A percentile compares a stretch with the other conserved stretches of the same genome.
These are phyloP conservation scores for Fusarium goolgardi DNA, from an alignment of 2,329 filamentous ascomycete genomes.

Conservation along the genomic window DNA sequence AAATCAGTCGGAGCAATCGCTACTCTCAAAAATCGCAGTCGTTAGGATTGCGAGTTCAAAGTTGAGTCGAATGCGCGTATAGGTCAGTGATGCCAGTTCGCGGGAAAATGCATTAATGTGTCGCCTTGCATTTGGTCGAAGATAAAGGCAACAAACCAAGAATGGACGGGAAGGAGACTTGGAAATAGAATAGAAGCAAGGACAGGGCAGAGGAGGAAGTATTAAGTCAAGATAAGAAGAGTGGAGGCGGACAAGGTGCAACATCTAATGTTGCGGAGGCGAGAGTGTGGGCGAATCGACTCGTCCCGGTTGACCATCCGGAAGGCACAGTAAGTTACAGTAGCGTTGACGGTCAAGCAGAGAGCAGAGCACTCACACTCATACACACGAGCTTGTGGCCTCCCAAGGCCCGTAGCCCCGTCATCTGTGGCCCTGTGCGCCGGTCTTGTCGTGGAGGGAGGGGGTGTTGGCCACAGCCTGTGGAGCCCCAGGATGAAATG, in stretches of 20 bases:
- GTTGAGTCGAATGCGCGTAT: conserved; percentile 3
- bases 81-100: conserved; percentile 3
- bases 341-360: conserved; percentile 33
- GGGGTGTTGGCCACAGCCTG: conserved; percentile 39
- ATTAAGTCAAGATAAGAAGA: conserved; percentile 40
- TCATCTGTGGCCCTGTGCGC: conserved; percentile 37
- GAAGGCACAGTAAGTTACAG: conserved; percentile 36
- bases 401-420: conserved; percentile 37
- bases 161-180: conserved; percentile 10
- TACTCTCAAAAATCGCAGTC: conserved; percentile 21
- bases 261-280: conserved; percentile 47
- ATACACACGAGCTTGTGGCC: conserved; percentile 34
- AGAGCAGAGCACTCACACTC: conserved; percentile 14
- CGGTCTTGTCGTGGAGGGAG: conserved; percentile 28
- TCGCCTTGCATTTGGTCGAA: conserved; percentile 12
- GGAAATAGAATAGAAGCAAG: conserved; percentile 27
- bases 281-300: conserved; percentile 46
- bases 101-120: conserved; percentile 3
- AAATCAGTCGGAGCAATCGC: conserved; percentile 6
- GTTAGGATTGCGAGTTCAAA: neutral
- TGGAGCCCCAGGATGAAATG: conserved; percentile 40
- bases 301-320: conserved; percentile 37
- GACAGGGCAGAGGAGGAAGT: conserved; percentile 29
- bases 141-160: conserved; percentile 10
- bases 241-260: conserved; percentile 46